These are phyloP conservation scores for Suillus tomentosus DNA, from an alignment of 768 basidiomycete genomes.

Conservation along the genomic window DNA sequence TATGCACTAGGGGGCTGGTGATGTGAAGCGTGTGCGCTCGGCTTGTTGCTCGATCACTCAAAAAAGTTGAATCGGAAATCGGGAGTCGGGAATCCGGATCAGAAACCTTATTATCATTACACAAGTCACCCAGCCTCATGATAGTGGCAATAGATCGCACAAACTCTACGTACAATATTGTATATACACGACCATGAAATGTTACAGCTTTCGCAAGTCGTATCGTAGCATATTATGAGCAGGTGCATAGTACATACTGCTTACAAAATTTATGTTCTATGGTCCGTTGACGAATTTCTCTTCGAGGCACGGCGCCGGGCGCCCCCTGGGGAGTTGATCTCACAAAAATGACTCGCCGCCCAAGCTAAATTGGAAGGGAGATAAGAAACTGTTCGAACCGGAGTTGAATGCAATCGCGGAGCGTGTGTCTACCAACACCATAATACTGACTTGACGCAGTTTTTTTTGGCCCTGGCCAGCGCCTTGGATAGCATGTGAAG, in stretches of 20 bases:
- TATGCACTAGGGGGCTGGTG: not conserved
- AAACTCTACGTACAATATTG: not conserved
- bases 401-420: not conserved
- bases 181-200: not conserved
- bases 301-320: too few species aligned
- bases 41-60: too few species aligned
- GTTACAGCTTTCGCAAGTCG: not conserved
- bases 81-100: conserved; percentile 8
- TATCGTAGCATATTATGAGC: not conserved
- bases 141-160: not conserved
- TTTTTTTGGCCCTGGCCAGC: not conserved
- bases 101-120: not conserved
- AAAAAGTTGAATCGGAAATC: conserved; percentile 9
- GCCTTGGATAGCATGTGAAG: not conserved
- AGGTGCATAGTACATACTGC: not conserved
- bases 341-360: not conserved
- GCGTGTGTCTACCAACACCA: not conserved
- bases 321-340: not conserved
- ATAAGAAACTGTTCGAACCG: not conserved
- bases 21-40: not conserved
- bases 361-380: not conserved
- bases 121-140: not conserved
- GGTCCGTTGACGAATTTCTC: not conserved
- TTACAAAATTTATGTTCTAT: not conserved
- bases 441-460: not conserved